Evolutionary conservation across 768 basidiomycete species (phyloP), one percentile per base, ranked within the genome.

Genomic region (Hygrocybe punicea): DNA sequence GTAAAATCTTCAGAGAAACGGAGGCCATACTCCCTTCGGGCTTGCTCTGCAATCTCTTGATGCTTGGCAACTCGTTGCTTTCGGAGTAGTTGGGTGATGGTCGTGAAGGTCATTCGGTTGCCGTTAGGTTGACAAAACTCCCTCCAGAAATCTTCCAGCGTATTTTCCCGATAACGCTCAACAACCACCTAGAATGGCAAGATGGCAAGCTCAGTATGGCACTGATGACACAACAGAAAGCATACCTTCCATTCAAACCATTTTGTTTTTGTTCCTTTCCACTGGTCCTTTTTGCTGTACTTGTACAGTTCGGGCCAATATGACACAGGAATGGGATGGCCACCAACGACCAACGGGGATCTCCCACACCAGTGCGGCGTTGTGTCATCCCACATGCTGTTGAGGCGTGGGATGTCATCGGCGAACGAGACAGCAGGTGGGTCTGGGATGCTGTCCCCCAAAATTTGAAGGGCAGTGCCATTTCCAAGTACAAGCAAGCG

Each of bases 161-260:
- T 60, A 36, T 56, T 51, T n/a, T 36, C 14, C 5, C 59, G 52
- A 40, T 55, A 68, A 35, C 40, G 44, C 19, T 59, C 56, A 19
- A 65, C 39, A 17, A 66, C 23, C 35, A 61, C 56, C 62, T 64
- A 23, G 29, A 29, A 29, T 29, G 29, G 29, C 29, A 29, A 29
- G 29, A 4, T 29, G n/a, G n/a, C n/a, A n/a, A n/a, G n/a, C n/a
- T n/a, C n/a, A n/a, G n/a, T 8, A 29, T 4, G 29, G 6, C 23
- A 54, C 10, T 23, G 29, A 54, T 35, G 21, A 42, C 24, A 42
- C n/a, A n/a, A n/a, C 17, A 13, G 8, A 24, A 21, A 46, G n/a
- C n/a, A n/a, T 53, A 67, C 71, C 63, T 60, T 61, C 69, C 69
- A 70, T 9, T 67, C 53, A 10, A 49, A 56, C 64, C 65, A 71